Base-by-base conservation (phyloP, 2,329 filamentous ascomycete genomes). In the Cadophora sp. region DNA sequence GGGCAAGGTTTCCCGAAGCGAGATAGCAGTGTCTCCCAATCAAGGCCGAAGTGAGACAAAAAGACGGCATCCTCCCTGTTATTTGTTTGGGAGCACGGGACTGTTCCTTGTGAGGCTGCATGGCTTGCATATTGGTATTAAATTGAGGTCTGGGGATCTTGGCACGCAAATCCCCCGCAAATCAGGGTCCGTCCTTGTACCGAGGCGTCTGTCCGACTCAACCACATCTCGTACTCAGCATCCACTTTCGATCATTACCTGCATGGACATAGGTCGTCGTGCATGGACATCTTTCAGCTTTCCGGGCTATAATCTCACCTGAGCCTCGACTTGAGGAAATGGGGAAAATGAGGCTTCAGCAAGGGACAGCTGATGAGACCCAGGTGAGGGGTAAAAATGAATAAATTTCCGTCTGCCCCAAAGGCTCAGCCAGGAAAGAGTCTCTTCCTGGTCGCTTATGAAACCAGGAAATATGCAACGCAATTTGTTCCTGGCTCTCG, bases 401-500 rank as follows among this genome's bases (percentile, higher is more conserved):
- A 51, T 51, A 51, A 51, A 51, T 26, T 2, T 26, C 12, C 24
- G 11, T 51, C 22, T 27, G 37, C 12, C 48, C 48, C 48, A n/a
- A 22, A 51, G 48, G 24, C 48, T 51, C 31, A 8, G 46, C 46
- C 46, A 24, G 46, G n/a, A n/a, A n/a, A n/a, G 48, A 51, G 48
- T 26, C 24, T 27, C n/a, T 14, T 27, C 48, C 9, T 7, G 27
- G 11, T 51, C 22, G 7, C 16, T 24, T 24, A 12, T 11, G 24
- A n/a, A 51, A 51, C 2, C 22, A 27, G 48, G 14, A 8, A 51
- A 51, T 4, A 51, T 51, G 48, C 8, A 26, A n/a, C 56, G 4
- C 16, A 22, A 9, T 43, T 37, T 43, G 8, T 58, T 71, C 34
- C 8, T 74, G 74, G 59, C 73, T 73, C 70, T 67, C 19, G 62